phyloP scores from a whole-genome alignment of 75 land plant species.

The Pinus albicaulis region DNA sequence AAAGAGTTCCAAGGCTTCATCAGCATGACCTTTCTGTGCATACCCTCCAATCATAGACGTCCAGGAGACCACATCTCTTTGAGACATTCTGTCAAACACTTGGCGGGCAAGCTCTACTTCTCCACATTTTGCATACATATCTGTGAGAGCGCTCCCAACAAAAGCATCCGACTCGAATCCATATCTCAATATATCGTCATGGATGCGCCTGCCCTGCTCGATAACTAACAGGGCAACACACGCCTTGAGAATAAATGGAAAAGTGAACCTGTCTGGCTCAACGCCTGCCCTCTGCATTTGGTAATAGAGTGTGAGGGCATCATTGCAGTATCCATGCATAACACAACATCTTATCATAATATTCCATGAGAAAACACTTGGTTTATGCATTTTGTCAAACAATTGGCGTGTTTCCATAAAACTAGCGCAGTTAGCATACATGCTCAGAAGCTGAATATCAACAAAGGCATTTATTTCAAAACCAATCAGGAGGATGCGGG shows the following conservation, averaged over 20 bases:
- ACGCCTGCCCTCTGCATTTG: conserved; percentile 15
- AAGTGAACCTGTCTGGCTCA: conserved; percentile 23
- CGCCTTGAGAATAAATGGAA: conserved; percentile 30
- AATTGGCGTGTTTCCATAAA: background rate
- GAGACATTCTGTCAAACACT: conserved; percentile 31
- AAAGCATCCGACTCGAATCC: conserved; percentile 29
- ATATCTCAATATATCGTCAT: conserved; percentile 5
- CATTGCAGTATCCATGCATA: conserved; percentile 9
- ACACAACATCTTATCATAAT: conserved; percentile 41
- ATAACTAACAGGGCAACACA: conserved; percentile 11
- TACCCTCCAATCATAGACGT: conserved; percentile 25
- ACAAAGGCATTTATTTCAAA: background rate
- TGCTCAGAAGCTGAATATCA: background rate
- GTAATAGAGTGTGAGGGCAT: conserved; percentile 29
- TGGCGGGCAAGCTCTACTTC: conserved; percentile 10
- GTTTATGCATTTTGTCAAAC: conserved; percentile 1
- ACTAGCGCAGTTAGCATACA: background rate
- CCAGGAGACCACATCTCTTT: conserved; percentile 32
- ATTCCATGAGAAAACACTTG: conserved; percentile 29
- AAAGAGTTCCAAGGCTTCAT: conserved; percentile 16
- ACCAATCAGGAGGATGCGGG: background rate
- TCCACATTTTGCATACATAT: conserved; percentile 38
- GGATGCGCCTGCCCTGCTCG: conserved; percentile 22
- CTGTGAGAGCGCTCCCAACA: conserved; percentile 31
- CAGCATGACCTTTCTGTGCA: conserved; percentile 10